A percentile compares a stretch with the other conserved stretches of the same genome.
These are phyloP conservation scores for Pyrenophora graminea DNA, from an alignment of 2,329 filamentous ascomycete genomes.

Conservation along the genomic window DNA sequence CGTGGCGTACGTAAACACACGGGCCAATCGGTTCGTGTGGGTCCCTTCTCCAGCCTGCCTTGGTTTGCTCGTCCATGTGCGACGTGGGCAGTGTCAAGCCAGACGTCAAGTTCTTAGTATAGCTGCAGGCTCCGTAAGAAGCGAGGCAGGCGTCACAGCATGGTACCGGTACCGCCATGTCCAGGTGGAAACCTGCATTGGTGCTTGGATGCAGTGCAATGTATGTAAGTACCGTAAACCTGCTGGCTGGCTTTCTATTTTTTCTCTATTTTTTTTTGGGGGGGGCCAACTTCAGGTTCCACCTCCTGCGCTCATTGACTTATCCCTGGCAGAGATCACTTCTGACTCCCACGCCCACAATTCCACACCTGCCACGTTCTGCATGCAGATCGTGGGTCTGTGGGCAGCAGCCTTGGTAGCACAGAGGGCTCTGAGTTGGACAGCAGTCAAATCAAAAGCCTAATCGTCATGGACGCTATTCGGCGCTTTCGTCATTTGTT, in stretches of 20 bases:
- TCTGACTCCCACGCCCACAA: conserved; percentile 19
- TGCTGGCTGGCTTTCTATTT: no score
- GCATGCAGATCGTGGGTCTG: conserved; percentile 15
- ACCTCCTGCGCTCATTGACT: background rate
- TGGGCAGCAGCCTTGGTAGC: conserved; percentile 4
- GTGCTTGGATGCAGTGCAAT: conserved; percentile 24
- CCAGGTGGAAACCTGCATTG: conserved; percentile 18
- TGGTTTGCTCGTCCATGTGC: background rate
- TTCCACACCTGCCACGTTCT: conserved; percentile 27
- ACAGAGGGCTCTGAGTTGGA: background rate
- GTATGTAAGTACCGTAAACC: no score
- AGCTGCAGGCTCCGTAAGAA: no score
- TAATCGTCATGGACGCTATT: background rate
- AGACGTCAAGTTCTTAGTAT: background rate
- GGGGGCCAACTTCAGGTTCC: no score
- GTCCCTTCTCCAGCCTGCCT: background rate
- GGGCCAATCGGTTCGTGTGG: conserved; percentile 2
- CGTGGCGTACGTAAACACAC: background rate
- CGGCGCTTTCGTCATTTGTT: conserved; percentile 4
- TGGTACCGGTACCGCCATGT: no score
- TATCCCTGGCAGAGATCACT: conserved; percentile 31
- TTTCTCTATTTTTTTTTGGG: no score
- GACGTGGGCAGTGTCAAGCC: conserved; percentile 3
- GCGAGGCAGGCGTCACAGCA: no score
- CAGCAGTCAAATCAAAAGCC: background rate